A percentile compares a stretch with the other conserved stretches of the same genome.
Evolutionary conservation across 139 green algal genomes (phyloP).

Genomic region (Micractinium conductrix): DNA sequence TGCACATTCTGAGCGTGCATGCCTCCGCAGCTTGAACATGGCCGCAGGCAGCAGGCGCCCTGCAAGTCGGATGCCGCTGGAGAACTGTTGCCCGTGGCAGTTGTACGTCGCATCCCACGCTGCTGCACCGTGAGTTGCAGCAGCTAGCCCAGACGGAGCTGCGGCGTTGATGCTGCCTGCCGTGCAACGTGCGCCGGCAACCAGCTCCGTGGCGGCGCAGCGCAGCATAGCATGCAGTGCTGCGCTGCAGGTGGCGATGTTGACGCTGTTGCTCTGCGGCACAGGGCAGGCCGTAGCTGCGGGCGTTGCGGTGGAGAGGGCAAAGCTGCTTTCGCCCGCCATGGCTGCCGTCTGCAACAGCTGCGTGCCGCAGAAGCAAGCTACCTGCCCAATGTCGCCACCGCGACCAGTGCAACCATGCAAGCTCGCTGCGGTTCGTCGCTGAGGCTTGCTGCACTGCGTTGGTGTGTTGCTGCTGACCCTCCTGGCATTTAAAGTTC

Average conservation of each 20-base stretch:
- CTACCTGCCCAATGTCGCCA: no score
- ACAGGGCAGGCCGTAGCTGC: not conserved
- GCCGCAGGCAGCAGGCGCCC: not conserved
- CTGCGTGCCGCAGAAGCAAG: not conserved
- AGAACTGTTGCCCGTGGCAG: slow-evolving; percentile 5
- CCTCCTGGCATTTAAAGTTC: no score
- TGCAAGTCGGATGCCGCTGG: not conserved
- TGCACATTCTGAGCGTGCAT: no score
- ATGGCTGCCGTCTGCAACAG: not conserved
- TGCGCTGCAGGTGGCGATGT: not conserved
- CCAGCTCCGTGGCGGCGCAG: slow-evolving; percentile 14
- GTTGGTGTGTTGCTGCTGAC: no score
- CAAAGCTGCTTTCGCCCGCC: not conserved
- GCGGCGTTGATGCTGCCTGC: not conserved
- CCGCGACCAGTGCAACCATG: no score
- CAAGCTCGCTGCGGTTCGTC: no score
- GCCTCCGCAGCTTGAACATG: not conserved
- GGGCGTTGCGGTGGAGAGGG: not conserved
- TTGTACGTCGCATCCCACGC: not conserved
- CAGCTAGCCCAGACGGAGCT: no score
- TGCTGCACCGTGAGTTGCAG: no score
- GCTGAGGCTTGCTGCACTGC: no score
- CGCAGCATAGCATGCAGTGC: slow-evolving; percentile 24
- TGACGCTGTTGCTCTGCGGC: not conserved
- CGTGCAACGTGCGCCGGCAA: not conserved